Base-by-base conservation (phyloP, 352 stramenopile species). In the Phytophthora colocasiae region DNA sequence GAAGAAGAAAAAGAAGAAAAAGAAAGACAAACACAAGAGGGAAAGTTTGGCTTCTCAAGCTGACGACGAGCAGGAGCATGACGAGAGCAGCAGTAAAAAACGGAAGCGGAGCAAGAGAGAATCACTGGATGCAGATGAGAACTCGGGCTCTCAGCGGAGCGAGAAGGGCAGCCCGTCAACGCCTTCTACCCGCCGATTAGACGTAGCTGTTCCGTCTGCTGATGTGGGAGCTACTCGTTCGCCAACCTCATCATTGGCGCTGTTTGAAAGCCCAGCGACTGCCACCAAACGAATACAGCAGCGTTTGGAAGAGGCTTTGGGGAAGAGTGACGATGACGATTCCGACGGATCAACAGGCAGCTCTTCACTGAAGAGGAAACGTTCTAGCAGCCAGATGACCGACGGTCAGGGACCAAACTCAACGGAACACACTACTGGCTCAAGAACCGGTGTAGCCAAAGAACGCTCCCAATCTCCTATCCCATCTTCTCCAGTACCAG, bases 251-350 rank as follows among this genome's bases (percentile, higher is more conserved):
- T 66, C 69, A 5, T 61, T 68, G 3, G 52, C 56, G 3, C 4
- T 81, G 6, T 84, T 84, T 52, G 77, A 88, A 47, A 88, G 77
- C 31, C 77, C 77, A 22, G 64, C 66, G 39, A 78, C 69, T 17
- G 70, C 72, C n/a, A 64, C 70, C n/a, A 77, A 80, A 49, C 58
- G 72, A 44, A 84, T 81, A 47, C 80, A 89, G 54, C 63, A 82
- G 58, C 75, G 80, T 32, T 51, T 87, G 22, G 68, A 80, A 10
- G 80, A 89, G 38, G 80, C 64, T 15, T 66, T 87, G 15, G 78
- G 78, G 0, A 66, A 84, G 46, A 89, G 80, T 22, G 80, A 89
- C 44, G 80, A 89, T 4, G 79, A 80, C 4, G 79, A 89, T 15
- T 77, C 63, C 0, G 73, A 78, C 22, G 50, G 55, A 1, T 69